Evolutionary conservation across 2,329 filamentous ascomycete genomes (phyloP).

Genomic region (Colletotrichum theobromicola): DNA sequence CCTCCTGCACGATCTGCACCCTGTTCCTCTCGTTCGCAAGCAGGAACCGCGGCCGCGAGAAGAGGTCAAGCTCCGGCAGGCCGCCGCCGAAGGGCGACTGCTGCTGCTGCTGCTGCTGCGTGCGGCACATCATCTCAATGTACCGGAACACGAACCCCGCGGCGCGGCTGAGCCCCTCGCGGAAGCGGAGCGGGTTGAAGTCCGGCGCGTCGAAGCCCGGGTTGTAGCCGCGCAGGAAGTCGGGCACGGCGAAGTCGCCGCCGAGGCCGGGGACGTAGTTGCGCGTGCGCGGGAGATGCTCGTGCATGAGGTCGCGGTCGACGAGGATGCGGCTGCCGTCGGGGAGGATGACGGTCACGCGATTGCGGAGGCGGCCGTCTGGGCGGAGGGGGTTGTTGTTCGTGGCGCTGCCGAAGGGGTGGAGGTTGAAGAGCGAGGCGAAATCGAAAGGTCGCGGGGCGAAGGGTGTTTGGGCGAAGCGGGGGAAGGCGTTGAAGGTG

Average conservation of each 20-base stretch:
- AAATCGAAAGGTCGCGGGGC: background rate
- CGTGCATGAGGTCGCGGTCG: slow-evolving; percentile 8
- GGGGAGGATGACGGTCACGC: slow-evolving; percentile 14
- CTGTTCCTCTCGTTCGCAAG: slow-evolving; percentile 4
- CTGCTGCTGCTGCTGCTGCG: background rate
- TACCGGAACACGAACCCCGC: slow-evolving; percentile 10
- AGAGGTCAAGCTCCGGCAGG: background rate
- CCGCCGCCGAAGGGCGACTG: background rate
- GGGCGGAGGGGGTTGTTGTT: background rate
- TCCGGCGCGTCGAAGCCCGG: background rate
- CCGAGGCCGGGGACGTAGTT: background rate
- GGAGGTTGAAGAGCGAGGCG: background rate
- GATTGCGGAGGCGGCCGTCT: slow-evolving; percentile 2
- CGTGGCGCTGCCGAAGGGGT: background rate
- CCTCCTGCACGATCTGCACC: background rate
- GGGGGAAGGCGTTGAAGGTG: background rate
- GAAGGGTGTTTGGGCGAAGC: background rate
- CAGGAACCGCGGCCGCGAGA: slow-evolving; percentile 7
- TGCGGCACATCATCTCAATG: background rate
- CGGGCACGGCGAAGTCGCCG: slow-evolving; percentile 4
- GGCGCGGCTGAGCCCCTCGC: background rate
- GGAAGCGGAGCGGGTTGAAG: background rate
- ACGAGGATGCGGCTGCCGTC: background rate
- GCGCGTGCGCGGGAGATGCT: slow-evolving; percentile 17
- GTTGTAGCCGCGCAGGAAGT: slow-evolving; percentile 13